Base-by-base conservation (phyloP, 345 rosid genomes). In the Hibiscus trionum region DNA sequence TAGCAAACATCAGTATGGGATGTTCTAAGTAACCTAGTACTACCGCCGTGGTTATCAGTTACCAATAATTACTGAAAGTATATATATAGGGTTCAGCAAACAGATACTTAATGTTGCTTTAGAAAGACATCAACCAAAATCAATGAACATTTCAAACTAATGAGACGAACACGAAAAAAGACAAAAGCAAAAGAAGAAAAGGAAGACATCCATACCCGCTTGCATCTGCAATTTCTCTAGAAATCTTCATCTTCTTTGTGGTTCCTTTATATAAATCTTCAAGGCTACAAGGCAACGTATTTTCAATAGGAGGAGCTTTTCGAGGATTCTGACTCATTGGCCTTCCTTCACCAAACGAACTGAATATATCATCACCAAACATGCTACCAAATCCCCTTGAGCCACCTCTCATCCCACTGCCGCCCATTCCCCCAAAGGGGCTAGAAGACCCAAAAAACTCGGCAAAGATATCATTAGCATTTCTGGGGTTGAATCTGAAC, bases 161-260 rank as follows among this genome's bases (percentile, higher is more conserved):
- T 11, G 9, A 11, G 16, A n/a, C 4, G 10, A 21, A 19, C 10
- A 5, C 71, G 11, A 33, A 58, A 12, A 55, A 24, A 1, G 4
- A 63, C 1, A 5, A 33, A 11, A 35, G 10, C 9, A 5, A n/a
- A 60, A 33, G 33, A 31, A 31, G 37, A 1, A 9, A 60, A 10
- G 24, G 31, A 21, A 26, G 26, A 73, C 91, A 37, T 37, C 42
- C 42, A 77, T 76, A 90, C 98, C 97, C 95, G 49, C 79, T 81
- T 0, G 81, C 80, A 81, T 93, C 95, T 1, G 84, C 81, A 16
- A 88, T 88, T 69, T 86, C 91, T 63, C 98, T 86, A 15, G 97
- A 88, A 77, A 93, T 93, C 84, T 88, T 90, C 95, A 93, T 86
- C 88, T 90, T 93, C 79, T 88, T 93, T 3, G 90, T 80, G 15